Evolutionary conservation across 352 stramenopile species (phyloP), one percentile per base, ranked within the genome.

Genomic region (Lagenidium sp.): DNA sequence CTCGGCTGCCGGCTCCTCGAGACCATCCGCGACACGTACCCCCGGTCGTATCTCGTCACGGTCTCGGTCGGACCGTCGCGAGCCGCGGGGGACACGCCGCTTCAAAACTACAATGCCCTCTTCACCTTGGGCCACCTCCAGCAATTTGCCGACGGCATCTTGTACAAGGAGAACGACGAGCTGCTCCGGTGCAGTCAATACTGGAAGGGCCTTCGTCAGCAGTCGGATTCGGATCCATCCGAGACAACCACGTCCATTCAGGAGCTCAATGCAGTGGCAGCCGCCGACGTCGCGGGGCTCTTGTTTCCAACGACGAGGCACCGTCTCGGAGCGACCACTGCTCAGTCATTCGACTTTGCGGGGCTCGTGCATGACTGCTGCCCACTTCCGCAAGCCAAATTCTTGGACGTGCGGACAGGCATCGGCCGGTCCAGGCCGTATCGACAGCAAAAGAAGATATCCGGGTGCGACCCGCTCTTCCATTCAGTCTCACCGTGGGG

Each of bases 131-230:
- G 53, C 2, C 68, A 82, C 41, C 53, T 95, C 15, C 73, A 82
- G 39, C 62, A 82, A 12, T 57, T 82, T 43, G 71, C 73, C 6
- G 83, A 95, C 54, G 74, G 58, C 30, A 62, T 93, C 20, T 55
- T 95, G 44, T 94, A 84, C 63, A 87, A 88, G 36, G 77, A 90
- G 20, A 95, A 95, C 37, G 83, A 95, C 44, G 77, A 94, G 24
- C 48, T 94, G 4, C 44, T 93, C 32, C 67, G 63, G 22, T 52
- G 62, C 0, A 67, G 57, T 2, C 28, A 36, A n/a, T 70, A 86
- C 40, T 91, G 76, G 73, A 85, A 82, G 24, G 20, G 28, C 6
- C 13, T 68, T 7, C 43, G 19, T 3, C 19, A 30, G 2, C 16
- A 40, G 16, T 48, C 21, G 31, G 24, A 26, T 12, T 3, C 8